Conservation (phyloP, 495 filamentous ascomycete genomes). For the Daldinia decipiens region DNA sequence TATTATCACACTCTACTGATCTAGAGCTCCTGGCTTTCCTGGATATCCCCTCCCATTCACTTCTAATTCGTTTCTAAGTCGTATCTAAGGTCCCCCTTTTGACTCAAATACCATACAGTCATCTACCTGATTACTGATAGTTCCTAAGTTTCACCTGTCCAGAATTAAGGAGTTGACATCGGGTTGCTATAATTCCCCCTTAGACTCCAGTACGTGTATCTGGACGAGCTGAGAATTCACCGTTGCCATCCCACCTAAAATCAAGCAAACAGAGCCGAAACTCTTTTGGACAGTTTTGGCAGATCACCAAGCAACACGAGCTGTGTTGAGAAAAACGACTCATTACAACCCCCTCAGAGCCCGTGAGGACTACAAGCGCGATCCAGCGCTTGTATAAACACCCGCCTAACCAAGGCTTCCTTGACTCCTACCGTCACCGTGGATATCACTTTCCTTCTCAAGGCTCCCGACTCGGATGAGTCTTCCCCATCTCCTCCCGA, state of each 20-base stretch:
- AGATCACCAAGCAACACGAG: conserved; percentile 20
- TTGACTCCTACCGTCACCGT: conserved; percentile 72
- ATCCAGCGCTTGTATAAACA: conserved; percentile 47
- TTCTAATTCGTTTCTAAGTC: conserved; percentile 30
- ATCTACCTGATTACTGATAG: conserved; percentile 23
- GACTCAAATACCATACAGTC: conserved; percentile 21
- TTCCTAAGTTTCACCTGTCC: conserved; percentile 29
- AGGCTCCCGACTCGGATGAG: conserved; percentile 84
- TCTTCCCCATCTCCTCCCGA: conserved; percentile 66
- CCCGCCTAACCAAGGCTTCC: conserved; percentile 41
- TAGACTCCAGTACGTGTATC: conserved; percentile 14
- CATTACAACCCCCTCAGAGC: conserved; percentile 19
- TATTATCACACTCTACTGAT: conserved; percentile 49
- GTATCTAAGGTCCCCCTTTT: conserved; percentile 28
- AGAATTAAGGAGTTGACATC: conserved; percentile 29
- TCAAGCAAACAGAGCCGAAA: conserved; percentile 35
- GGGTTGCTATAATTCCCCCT: conserved; percentile 18
- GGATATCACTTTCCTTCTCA: conserved; percentile 88
- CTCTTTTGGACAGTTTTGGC: conserved; percentile 25
- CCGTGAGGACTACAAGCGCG: conserved; percentile 34
- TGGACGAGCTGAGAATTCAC: conserved; percentile 9
- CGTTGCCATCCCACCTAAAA: conserved; percentile 10
- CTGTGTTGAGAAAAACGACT: conserved; percentile 16
- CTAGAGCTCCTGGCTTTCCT: conserved; percentile 44
- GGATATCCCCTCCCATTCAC: conserved; percentile 33